A percentile compares a stretch with the other conserved stretches of the same genome.
Conservation (phyloP, 2,329 filamentous ascomycete species). For the Dactylellina parvicollis region DNA sequence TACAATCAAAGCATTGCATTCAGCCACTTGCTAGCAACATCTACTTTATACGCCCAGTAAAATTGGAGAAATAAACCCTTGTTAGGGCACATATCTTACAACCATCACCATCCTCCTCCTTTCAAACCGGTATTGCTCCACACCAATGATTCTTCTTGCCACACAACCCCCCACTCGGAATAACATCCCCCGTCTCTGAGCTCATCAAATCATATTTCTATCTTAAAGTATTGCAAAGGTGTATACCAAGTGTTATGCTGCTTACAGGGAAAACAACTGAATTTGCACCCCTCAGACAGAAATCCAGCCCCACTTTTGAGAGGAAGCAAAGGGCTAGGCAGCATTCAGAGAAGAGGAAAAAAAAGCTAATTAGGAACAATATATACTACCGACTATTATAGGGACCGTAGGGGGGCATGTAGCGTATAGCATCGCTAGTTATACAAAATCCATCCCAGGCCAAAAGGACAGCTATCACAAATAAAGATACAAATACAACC, state of each 20-base stretch:
- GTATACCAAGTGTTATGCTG: too few relatives aligned
- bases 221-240: slow-evolving; percentile 35
- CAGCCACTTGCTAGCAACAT: neutral
- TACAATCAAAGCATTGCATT: neutral
- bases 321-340: too few relatives aligned
- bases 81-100: neutral
- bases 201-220: neutral
- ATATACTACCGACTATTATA: neutral
- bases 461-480: neutral
- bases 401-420: neutral
- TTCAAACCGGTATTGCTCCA: neutral
- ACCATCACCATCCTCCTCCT: neutral
- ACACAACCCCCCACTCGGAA: slow-evolving; percentile 8
- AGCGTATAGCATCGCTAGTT: neutral
- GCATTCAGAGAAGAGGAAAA: slow-evolving; percentile 57
- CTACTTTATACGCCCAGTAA: neutral
- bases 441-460: slow-evolving; percentile 2
- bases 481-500: neutral
- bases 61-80: neutral
- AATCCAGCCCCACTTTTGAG: too few relatives aligned
- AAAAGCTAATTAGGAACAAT: slow-evolving; percentile 34
- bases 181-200: neutral
- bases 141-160: neutral
- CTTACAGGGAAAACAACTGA: too few relatives aligned
- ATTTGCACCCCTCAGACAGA: too few relatives aligned